phyloP scores from a whole-genome alignment of 78 protist genomes.

The Planoprotostelium fungivorum region DNA sequence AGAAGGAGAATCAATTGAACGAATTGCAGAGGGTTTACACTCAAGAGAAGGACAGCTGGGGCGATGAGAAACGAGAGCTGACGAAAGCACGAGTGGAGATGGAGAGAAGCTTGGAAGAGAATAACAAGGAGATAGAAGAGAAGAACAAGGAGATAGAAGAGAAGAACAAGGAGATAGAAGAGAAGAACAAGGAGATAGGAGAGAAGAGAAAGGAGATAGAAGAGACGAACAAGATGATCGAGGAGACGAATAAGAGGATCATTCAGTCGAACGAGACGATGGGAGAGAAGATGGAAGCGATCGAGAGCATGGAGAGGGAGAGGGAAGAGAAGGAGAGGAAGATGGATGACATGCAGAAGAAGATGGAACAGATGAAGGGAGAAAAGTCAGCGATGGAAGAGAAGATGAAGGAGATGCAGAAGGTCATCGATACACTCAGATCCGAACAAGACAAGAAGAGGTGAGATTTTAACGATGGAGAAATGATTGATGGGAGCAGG shows the following conservation, averaged over 20 bases:
- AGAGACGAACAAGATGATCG: neutral
- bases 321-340: neutral
- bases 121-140: neutral
- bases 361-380: neutral
- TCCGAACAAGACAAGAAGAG: neutral
- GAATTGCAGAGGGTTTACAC: neutral
- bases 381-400: neutral
- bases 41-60: neutral
- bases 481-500: neutral
- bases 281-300: neutral
- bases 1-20: neutral
- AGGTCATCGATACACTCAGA: too few relatives aligned
- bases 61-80: too few relatives aligned
- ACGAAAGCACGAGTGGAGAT: too few relatives aligned
- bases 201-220: neutral
- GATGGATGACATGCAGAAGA: too few relatives aligned
- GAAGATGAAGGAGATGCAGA: too few relatives aligned
- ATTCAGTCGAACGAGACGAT: neutral
- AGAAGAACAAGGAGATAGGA: neutral
- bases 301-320: neutral
- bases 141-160: neutral
- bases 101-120: too few relatives aligned
- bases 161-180: neutral
- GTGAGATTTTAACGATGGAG: neutral
- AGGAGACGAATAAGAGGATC: neutral